Base-by-base conservation (phyloP, 2,329 filamentous ascomycete species). In the Claviceps capensis region DNA sequence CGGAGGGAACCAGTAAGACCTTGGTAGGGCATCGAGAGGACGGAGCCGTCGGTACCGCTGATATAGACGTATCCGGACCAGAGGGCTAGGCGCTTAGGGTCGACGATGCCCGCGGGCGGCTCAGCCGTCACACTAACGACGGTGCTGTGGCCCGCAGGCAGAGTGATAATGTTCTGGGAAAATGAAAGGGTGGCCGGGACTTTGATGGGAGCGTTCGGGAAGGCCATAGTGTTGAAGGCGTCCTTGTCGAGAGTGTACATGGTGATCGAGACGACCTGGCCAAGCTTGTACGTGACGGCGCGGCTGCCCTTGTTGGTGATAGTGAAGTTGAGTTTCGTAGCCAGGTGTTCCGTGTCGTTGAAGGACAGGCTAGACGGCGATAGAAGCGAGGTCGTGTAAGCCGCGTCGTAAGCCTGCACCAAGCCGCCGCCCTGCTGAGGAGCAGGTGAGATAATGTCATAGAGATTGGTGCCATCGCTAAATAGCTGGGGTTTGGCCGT, bases 311-410 rank as follows among this genome's bases (percentile, higher is more conserved):
- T 68, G 67, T 84, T 84, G 58, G 63, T 69, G 56, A 84, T 70
- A 37, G 68, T 73, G 59, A 83, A 79, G 57, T 73, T 72, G 43
- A 72, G 65, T 1, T 67, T 68, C 5, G 67, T 62, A 43, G 64
- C 60, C 54, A 81, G 73, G 67, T 82, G 60, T 56, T 77, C 75
- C 0, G 78, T 80, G 60, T 84, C 81, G 60, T 83, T 83, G 66
- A 83, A 82, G 2, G 76, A 72, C 8, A 85, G 65, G 60, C 73
- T 77, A 16, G 75, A 75, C 7, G 70, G 72, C 57, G 72, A 74
- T 19, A 83, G 64, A 13, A 76, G 59, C 2, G 74, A 73, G 2
- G 70, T 77, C 11, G 75, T 67, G 55, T 76, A 72, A 2, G 79
- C 76, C 3, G 78, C 77, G 52, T 81, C 75, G 56, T 75, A 75